Evolutionary conservation across 2,329 filamentous ascomycete species (phyloP), one percentile per base, ranked within the genome.

Genomic region (Uncinocarpus reesii): DNA sequence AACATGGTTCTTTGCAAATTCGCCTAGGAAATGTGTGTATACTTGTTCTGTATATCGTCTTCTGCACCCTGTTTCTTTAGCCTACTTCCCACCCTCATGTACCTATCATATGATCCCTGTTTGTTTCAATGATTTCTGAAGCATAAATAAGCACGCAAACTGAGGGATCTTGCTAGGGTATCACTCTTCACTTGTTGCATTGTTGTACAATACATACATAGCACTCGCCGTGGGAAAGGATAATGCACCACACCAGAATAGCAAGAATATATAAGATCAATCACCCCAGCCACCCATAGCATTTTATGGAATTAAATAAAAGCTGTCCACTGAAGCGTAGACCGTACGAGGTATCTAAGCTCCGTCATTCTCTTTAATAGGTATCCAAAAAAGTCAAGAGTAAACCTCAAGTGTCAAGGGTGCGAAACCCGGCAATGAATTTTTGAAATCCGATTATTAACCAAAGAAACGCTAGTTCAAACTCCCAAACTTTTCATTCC

Each of bases 401-500:
- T 29, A n/a, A n/a, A 29, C 26, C 26, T 6, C 11, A 6, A 29
- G 26, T 29, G 4, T 20, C 16, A 18, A 10, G 24, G 24, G 20
- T 6, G 5, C 36, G 13, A 11, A 24, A 24, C 7, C 36, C 24
- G 20, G 15, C 7, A 3, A 24, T 10, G 10, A 40, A 23, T 38
- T 38, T 38, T 38, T 20, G 5, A 38, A n/a, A 3, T 38, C 4
- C 4, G 24, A 23, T 28, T 28, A 28, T 28, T 40, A 40, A 41
- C 6, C 7, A 18, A 11, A 29, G n/a, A 18, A 4, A n/a, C 38
- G 38, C 31, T 7, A 37, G 29, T 15, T 48, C 23, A 48, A 29
- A 48, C 36, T 4, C 21, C 37, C 28, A 48, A 15, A 21, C 32
- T 48, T 36, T 48, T 42, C 18, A 42, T 31, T 28, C 46, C 46